Base-by-base conservation (phyloP, 805 yeast species). In the Lachancea sp. region DNA sequence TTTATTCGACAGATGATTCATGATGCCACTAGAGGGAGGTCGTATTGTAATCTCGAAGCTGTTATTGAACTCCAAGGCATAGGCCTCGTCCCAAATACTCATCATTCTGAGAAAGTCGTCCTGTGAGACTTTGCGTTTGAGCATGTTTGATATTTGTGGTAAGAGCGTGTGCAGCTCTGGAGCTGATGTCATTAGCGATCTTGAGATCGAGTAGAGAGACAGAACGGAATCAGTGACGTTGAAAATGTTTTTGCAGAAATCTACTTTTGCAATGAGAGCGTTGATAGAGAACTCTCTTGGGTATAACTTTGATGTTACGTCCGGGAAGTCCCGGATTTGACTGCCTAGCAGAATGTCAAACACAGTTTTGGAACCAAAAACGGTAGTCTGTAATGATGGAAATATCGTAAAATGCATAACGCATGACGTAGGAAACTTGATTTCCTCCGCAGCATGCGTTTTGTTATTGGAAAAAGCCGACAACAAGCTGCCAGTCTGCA, bases 131-230 rank as follows among this genome's bases (percentile, higher is more conserved):
- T 60, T 62, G 20, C 45, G 48, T 26, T 49, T 48, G 51, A 60
- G 45, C 60, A 63, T 56, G 35, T 56, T 60, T 2, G 61, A 53
- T 29, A 61, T 51, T 40, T 60, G 62, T 18, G 65, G 65, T 34
- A 63, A 41, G 16, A 63, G 17, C 4, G 49, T 34, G 25, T 51
- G 44, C 25, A 61, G 41, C 27, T 53, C 57, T 11, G 58, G 53
- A 2, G 57, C 48, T 13, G 46, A 45, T 2, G 49, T 30, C 11
- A 48, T 42, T 6, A 53, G 36, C 5, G 54, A 49, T 9, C 51
- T 41, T 15, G 62, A 52, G 25, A 60, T 55, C n/a, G 56, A 44
- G 40, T 56, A 49, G 32, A 63, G 46, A 3, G 66, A 57, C n/a
- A 63, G 18, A 7, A 62, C 55, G 6, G 63, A 55, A 29, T 62